phyloP scores from a whole-genome alignment of 495 filamentous ascomycete species.

The Bombardia bombarda region DNA sequence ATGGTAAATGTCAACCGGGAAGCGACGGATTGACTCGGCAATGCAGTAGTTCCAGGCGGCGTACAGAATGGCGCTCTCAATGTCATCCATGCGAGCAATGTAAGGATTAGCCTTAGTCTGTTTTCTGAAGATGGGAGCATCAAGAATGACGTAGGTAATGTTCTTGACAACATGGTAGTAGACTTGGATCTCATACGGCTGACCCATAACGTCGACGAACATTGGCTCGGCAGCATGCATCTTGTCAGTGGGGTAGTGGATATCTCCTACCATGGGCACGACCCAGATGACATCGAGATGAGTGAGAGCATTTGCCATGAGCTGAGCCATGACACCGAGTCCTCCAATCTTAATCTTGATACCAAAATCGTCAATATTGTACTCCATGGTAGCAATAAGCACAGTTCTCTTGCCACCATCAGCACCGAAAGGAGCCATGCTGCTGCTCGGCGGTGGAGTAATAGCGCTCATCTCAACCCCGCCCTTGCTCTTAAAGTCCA shows the following conservation, averaged over 20 bases:
- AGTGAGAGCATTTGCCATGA: constrained; percentile 62
- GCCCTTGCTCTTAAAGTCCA: constrained; percentile 42
- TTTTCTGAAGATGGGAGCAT: constrained; percentile 60
- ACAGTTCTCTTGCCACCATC: constrained; percentile 41
- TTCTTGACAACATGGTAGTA: constrained; percentile 59
- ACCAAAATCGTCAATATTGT: constrained; percentile 62
- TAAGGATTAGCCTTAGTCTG: constrained; percentile 58
- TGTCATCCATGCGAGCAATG: constrained; percentile 62
- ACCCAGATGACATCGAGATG: constrained; percentile 67
- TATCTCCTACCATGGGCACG: constrained; percentile 62
- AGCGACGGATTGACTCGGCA: constrained; percentile 47
- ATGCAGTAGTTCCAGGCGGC: constrained; percentile 68
- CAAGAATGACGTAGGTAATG: constrained; percentile 63
- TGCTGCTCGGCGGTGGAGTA: constrained; percentile 12
- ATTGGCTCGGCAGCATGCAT: constrained; percentile 50
- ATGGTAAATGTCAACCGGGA: constrained; percentile 62
- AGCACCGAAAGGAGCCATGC: constrained; percentile 6
- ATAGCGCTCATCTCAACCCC: constrained; percentile 31
- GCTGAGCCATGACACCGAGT: constrained; percentile 59
- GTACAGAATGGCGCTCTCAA: constrained; percentile 63
- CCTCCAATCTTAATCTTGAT: constrained; percentile 69
- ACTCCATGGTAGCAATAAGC: constrained; percentile 61
- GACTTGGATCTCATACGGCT: constrained; percentile 52
- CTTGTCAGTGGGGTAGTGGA: constrained; percentile 60
- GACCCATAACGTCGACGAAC: constrained; percentile 52